Evolutionary conservation across 2,329 filamentous ascomycete genomes (phyloP).

Genomic region (Cladosporium sp.): DNA sequence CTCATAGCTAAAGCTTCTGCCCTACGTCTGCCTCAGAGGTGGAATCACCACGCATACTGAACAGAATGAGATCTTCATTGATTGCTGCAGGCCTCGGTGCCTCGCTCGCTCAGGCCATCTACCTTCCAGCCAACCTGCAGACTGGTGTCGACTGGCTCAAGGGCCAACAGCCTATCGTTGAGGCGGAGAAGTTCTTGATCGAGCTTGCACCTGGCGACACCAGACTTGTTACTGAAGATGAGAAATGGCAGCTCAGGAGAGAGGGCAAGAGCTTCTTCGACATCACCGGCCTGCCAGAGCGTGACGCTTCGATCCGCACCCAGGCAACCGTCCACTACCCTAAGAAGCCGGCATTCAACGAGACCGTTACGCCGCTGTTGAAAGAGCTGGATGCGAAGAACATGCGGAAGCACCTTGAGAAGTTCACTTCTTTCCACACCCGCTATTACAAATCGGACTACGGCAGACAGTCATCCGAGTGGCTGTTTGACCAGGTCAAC

Average conservation of each 20-base stretch:
- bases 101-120: constrained; percentile 19
- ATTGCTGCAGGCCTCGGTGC: constrained; percentile 18
- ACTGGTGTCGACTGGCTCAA: constrained; percentile 15
- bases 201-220: constrained; percentile 80
- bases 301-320: constrained; percentile 28
- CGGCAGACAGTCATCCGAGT: constrained; percentile 78
- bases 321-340: constrained; percentile 53
- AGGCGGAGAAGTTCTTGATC: constrained; percentile 60
- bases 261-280: constrained; percentile 88
- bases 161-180: constrained; percentile 18
- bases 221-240: constrained; percentile 82
- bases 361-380: constrained; percentile 61
- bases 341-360: constrained; percentile 56
- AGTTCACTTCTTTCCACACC: constrained; percentile 72
- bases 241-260: constrained; percentile 86
- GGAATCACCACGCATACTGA: no score
- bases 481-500: constrained; percentile 72
- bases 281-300: constrained; percentile 68
- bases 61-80: constrained; percentile 19
- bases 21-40: not conserved
- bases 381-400: constrained; percentile 65
- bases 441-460: constrained; percentile 74
- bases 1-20: not conserved
- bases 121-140: constrained; percentile 15
- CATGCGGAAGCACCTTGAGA: constrained; percentile 72